Conservation (phyloP, 1,139 yeast genomes). For the Yamadazyma jaroonii region DNA sequence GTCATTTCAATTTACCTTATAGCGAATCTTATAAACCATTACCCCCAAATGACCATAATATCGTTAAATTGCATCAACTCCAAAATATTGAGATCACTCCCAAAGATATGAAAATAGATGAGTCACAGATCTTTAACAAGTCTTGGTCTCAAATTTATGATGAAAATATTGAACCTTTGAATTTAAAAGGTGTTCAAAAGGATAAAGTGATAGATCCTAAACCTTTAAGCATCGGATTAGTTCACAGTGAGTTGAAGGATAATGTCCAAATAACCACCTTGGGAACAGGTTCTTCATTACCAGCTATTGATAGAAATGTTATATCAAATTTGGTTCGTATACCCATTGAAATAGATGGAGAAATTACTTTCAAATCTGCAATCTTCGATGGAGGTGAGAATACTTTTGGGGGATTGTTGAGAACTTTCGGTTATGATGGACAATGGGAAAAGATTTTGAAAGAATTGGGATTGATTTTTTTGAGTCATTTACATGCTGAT, state of each 20-base stretch:
- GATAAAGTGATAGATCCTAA: slow-evolving; percentile 16
- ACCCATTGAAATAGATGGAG: slow-evolving; percentile 43
- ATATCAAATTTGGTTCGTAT: slow-evolving; percentile 71
- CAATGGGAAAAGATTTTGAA: slow-evolving; percentile 38
- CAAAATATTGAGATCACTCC: slow-evolving; percentile 31
- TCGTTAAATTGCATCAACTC: slow-evolving; percentile 26
- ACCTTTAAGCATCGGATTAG: slow-evolving; percentile 20
- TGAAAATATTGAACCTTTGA: slow-evolving; percentile 34
- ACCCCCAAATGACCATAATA: slow-evolving; percentile 14
- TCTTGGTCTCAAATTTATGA: slow-evolving; percentile 46
- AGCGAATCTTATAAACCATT: slow-evolving; percentile 18
- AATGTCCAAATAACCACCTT: slow-evolving; percentile 72
- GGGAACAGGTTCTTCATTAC: slow-evolving; percentile 95
- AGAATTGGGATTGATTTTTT: slow-evolving; percentile 63
- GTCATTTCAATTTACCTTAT: slow-evolving; percentile 51
- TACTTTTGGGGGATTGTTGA: slow-evolving; percentile 68
- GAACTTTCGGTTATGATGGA: slow-evolving; percentile 54
- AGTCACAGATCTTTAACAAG: slow-evolving; percentile 17
- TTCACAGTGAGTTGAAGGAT: slow-evolving; percentile 30
- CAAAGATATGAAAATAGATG: slow-evolving; percentile 19
- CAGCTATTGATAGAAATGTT: slow-evolving; percentile 82
- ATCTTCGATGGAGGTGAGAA: slow-evolving; percentile 94
- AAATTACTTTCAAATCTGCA: slow-evolving; percentile 38
- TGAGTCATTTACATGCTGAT: slow-evolving; percentile 96
- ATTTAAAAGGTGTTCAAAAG: slow-evolving; percentile 15